Conservation (phyloP, 1,284 basidiomycete genomes). For the Cutaneotrichosporon sp. region DNA sequence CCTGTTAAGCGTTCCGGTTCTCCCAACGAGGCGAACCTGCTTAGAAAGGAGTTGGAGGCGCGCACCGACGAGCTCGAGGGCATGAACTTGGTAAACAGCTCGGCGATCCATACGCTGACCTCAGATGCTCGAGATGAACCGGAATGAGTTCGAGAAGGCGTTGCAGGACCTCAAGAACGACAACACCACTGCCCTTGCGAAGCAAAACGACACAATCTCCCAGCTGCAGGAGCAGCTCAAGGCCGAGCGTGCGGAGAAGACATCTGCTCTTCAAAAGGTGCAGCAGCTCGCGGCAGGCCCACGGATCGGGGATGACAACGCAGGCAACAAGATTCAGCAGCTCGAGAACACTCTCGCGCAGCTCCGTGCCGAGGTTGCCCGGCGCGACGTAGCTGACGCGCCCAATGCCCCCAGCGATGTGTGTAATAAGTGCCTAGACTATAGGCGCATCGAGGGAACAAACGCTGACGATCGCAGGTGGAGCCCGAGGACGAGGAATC, state of each 20-base stretch:
- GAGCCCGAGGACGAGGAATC: conserved; percentile 1
- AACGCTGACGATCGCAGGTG: conserved; percentile 3
- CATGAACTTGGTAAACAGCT: conserved; percentile 33
- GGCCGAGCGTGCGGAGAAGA: conserved; percentile 7
- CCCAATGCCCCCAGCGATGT: conserved; percentile 9
- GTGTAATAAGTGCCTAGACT: background rate
- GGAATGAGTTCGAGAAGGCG: conserved; percentile 30
- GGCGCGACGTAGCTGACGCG: conserved; percentile 2
- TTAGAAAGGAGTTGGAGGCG: conserved; percentile 25
- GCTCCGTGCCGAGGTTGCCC: conserved; percentile 12
- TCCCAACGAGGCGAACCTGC: conserved; percentile 1
- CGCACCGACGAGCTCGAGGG: conserved; percentile 35
- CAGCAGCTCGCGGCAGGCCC: background rate
- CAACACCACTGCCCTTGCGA: conserved; percentile 5
- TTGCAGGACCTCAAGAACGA: conserved; percentile 11
- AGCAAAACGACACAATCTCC: conserved; percentile 1
- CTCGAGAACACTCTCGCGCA: conserved; percentile 9
- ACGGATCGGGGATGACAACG: background rate
- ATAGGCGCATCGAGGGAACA: too few species aligned
- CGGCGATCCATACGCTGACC: conserved; percentile 3
- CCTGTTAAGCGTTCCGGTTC: conserved; percentile 1
- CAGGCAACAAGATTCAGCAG: conserved; percentile 5
- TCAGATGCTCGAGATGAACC: conserved; percentile 44
- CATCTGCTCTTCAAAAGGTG: conserved; percentile 5
- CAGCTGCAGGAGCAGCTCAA: conserved; percentile 2